Evolutionary conservation across 2,329 filamentous ascomycete species (phyloP), one percentile per base, ranked within the genome.

Genomic region (Celoporthe dispersa): DNA sequence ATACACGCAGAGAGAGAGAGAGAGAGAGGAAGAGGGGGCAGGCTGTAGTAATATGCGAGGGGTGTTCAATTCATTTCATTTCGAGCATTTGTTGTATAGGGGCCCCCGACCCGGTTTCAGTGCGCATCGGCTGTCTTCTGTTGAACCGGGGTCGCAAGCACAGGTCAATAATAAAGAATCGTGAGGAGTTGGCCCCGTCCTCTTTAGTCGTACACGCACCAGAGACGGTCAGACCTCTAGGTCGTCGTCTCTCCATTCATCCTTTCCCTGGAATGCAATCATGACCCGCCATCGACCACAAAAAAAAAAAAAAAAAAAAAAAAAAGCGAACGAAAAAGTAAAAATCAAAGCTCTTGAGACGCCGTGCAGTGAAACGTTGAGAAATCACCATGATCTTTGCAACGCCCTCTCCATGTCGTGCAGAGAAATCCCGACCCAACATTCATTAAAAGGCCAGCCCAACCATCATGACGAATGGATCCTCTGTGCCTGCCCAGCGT

Each of bases 311-410:
- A 33, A 4, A 11, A 16, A 8, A 51, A 31, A 57, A 14, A 31
- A 14, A 14, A 57, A 16, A 19, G 2, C 53, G n/a, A 48, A n/a
- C n/a, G n/a, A n/a, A n/a, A n/a, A n/a, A n/a, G n/a, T n/a, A n/a
- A n/a, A n/a, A n/a, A n/a, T n/a, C n/a, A 48, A 33, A 37, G 14
- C 61, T 48, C 41, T 67, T 63, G 35, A 59, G 31, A 70, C 68
- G 64, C 68, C 68, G 67, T 70, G 60, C 62, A 39, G 37, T 51
- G 48, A 60, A 60, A 37, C 12, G 33, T 28, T 48, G 65, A 57
- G 33, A 7, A 57, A 16, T 19, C 35, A 44, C n/a, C 22, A 51
- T 51, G 16, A 35, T 62, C 37, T 31, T 31, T 60, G 39, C 25
- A 14, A 67, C 33, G 48, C 44, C 44, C 39, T 63, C 39, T 57